These are phyloP conservation scores for Talaromyces sp. DNA, from an alignment of 2,329 filamentous ascomycete genomes.

Conservation along the genomic window DNA sequence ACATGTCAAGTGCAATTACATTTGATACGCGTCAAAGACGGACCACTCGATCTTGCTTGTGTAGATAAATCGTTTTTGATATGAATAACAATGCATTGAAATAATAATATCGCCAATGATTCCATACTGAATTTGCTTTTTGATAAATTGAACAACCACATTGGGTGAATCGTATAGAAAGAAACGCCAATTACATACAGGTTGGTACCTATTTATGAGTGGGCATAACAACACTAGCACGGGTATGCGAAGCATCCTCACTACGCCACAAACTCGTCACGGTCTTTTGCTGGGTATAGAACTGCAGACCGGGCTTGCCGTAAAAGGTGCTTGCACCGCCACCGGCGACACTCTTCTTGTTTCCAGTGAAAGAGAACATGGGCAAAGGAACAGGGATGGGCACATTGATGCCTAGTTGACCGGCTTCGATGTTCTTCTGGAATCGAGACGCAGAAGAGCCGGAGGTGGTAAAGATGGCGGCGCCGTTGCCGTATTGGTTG, in stretches of 20 bases:
- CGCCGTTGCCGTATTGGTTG: slow-evolving; percentile 66
- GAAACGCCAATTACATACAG: not conserved
- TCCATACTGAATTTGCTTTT: not conserved
- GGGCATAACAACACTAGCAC: slow-evolving; percentile 88
- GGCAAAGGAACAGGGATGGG: slow-evolving; percentile 62
- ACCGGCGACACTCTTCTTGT: slow-evolving; percentile 88
- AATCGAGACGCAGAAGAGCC: slow-evolving; percentile 60
- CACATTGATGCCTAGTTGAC: slow-evolving; percentile 65
- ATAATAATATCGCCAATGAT: not conserved
- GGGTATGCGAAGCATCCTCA: slow-evolving; percentile 78
- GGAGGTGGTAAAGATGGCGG: slow-evolving; percentile 62
- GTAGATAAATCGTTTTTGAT: not conserved
- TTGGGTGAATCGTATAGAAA: not conserved
- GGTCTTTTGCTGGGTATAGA: slow-evolving; percentile 97
- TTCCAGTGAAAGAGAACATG: slow-evolving; percentile 64
- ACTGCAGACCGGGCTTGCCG: slow-evolving; percentile 84
- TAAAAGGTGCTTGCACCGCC: slow-evolving; percentile 94
- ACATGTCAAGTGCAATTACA: not conserved
- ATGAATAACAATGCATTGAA: not conserved
- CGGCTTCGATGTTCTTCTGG: slow-evolving; percentile 64
- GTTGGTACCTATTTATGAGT: slow-evolving; percentile 14
- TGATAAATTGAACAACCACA: not conserved
- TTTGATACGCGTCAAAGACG: not conserved
- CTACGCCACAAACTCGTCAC: slow-evolving; percentile 88
- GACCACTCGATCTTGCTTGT: not conserved